Evolutionary conservation across 495 filamentous ascomycete species (phyloP).

Genomic region (Neurospora sp.): DNA sequence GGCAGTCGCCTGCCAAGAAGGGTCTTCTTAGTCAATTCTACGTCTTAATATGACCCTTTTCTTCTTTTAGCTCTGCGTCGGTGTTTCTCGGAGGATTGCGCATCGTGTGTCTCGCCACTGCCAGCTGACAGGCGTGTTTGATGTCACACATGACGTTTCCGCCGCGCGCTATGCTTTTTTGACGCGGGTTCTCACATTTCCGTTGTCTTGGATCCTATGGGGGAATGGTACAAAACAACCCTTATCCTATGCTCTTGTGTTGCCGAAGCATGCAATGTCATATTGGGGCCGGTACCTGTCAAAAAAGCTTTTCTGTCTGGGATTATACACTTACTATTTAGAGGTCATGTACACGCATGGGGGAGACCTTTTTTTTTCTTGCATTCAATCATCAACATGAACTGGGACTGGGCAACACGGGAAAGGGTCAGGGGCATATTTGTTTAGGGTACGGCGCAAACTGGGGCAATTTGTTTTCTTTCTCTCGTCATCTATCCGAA

Average conservation of each 20-base stretch:
- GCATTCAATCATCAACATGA: neutral
- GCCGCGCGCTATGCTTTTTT: neutral
- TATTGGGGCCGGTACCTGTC: neutral
- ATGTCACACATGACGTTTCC: neutral
- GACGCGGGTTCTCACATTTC: neutral
- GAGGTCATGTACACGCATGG: neutral
- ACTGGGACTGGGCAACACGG: neutral
- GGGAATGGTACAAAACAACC: neutral
- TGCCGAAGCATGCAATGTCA: neutral
- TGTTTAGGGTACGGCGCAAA: neutral
- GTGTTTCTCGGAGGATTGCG: neutral
- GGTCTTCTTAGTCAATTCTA: slow-evolving; percentile 10
- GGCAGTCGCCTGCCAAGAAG: slow-evolving; percentile 30
- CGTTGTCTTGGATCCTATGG: neutral
- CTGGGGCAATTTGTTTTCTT: neutral
- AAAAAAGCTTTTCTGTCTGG: neutral
- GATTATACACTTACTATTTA: neutral
- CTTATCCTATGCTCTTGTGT: neutral
- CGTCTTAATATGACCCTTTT: neutral
- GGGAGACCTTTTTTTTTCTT: slow-evolving; percentile 4
- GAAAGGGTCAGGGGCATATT: neutral
- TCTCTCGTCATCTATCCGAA: neutral
- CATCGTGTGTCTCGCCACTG: neutral
- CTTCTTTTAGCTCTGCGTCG: neutral
- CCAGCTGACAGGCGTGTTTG: neutral